phyloP scores from a whole-genome alignment of 441 rosid species.

The Mallotus repandus region DNA sequence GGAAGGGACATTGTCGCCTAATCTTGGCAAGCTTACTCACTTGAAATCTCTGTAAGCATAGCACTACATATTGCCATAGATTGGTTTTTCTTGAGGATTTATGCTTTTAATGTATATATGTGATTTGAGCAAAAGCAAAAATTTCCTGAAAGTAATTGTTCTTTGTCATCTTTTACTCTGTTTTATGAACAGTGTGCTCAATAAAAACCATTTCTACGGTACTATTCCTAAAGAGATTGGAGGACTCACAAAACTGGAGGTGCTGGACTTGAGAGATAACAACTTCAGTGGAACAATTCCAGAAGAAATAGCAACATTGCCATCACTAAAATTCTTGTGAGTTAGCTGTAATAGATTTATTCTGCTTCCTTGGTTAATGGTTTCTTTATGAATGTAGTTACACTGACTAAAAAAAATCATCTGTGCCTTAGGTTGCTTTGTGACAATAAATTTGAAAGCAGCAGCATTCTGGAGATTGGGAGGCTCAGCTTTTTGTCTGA shows the following conservation, averaged over 20 bases:
- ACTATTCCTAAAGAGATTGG: conserved; percentile 68
- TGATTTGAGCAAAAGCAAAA: neutral
- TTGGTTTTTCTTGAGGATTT: neutral
- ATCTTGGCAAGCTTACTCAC: conserved; percentile 59
- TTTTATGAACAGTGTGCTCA: conserved; percentile 45
- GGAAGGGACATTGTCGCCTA: conserved; percentile 68
- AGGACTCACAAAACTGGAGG: conserved; percentile 47
- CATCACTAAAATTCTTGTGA: conserved; percentile 61
- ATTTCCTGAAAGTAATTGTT: conserved; percentile 8
- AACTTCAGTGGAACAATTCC: conserved; percentile 69
- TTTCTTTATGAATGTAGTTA: neutral
- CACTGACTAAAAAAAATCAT: conserved; percentile 20
- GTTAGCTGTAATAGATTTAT: conserved; percentile 25
- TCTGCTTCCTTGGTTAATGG: neutral
- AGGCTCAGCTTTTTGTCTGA: conserved; percentile 46
- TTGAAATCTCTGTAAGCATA: conserved; percentile 75
- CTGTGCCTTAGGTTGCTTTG: conserved; percentile 54
- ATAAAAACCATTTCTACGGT: conserved; percentile 57
- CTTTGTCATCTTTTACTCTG: conserved; percentile 20
- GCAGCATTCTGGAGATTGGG: conserved; percentile 36
- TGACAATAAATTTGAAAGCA: conserved; percentile 52
- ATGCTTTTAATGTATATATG: neutral
- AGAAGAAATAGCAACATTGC: conserved; percentile 39
- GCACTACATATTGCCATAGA: neutral
- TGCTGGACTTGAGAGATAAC: conserved; percentile 74